Evolutionary conservation across 129 eudicot species (phyloP).

Genomic region (Helianthus tuberosus): DNA sequence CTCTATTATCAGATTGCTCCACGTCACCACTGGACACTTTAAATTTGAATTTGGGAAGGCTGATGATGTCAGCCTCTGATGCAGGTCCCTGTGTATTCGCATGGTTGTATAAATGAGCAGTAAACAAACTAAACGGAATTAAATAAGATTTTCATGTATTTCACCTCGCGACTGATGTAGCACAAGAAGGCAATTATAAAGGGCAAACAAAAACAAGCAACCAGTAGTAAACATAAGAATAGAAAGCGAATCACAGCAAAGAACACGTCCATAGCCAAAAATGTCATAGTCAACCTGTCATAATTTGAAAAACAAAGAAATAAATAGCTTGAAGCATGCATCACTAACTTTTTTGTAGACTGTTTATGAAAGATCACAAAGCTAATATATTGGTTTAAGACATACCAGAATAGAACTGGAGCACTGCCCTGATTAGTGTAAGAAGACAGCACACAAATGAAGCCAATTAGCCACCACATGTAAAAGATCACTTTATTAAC

Average conservation of each 20-base stretch:
- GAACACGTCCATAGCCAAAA: conserved; percentile 45
- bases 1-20: conserved; percentile 12
- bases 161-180: conserved; percentile 72
- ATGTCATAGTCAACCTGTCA: conserved; percentile 1
- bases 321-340: conserved; percentile 13
- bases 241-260: conserved; percentile 67
- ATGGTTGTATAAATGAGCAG: not conserved
- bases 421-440: conserved; percentile 47
- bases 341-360: conserved; percentile 10
- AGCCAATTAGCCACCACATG: conserved; percentile 79
- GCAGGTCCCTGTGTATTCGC: conserved; percentile 63
- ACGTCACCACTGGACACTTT: conserved; percentile 19
- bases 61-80: conserved; percentile 63
- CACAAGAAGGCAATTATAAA: conserved; percentile 77
- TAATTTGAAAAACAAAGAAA: not conserved
- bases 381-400: not conserved
- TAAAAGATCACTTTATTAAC: conserved; percentile 56
- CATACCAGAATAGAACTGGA: conserved; percentile 82
- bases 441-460: conserved; percentile 64
- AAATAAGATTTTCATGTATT: not conserved
- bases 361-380: conserved; percentile 6
- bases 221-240: conserved; percentile 64
- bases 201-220: conserved; percentile 81
- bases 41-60: conserved; percentile 66
- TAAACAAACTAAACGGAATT: not conserved